A percentile compares a stretch with the other conserved stretches of the same genome.
Conservation (phyloP, 2,329 filamentous ascomycete genomes). For the Colletotrichum abscissum region DNA sequence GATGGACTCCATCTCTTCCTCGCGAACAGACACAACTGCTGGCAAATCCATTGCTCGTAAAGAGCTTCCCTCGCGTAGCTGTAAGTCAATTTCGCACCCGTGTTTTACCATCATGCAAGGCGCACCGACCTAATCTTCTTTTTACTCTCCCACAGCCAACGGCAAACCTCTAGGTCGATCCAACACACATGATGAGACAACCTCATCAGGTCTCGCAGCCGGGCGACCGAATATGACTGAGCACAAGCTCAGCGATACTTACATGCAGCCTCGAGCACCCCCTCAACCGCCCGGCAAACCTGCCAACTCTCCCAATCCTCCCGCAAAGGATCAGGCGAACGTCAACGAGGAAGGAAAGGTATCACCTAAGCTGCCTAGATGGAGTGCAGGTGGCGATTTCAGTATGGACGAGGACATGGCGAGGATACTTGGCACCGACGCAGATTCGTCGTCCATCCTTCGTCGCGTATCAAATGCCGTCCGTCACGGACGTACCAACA, state of each 20-base stretch:
- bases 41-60: slow-evolving; percentile 71
- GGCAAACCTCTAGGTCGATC: slow-evolving; percentile 43
- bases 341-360: slow-evolving; percentile 56
- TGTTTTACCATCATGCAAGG: slow-evolving; percentile 35
- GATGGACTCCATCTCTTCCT: slow-evolving; percentile 55
- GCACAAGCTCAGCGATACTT: slow-evolving; percentile 61
- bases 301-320: slow-evolving; percentile 48
- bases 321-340: slow-evolving; percentile 60
- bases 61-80: slow-evolving; percentile 64
- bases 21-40: slow-evolving; percentile 50
- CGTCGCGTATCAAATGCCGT: slow-evolving; percentile 93
- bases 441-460: slow-evolving; percentile 82
- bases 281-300: slow-evolving; percentile 60
- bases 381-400: slow-evolving; percentile 86
- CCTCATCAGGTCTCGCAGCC: slow-evolving; percentile 27
- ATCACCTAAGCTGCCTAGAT: slow-evolving; percentile 77
- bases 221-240: slow-evolving; percentile 47
- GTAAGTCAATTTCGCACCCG: slow-evolving; percentile 48
- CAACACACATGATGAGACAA: slow-evolving; percentile 40
- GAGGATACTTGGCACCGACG: slow-evolving; percentile 84
- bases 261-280: slow-evolving; percentile 68
- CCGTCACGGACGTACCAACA: slow-evolving; percentile 90
- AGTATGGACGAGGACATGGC: slow-evolving; percentile 97
- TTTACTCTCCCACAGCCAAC: slow-evolving; percentile 45
- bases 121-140: slow-evolving; percentile 37